A percentile compares a stretch with the other conserved stretches of the same genome.
These are phyloP conservation scores for Pleurotus salmoneostramineus DNA, from an alignment of 768 basidiomycete genomes.

Conservation along the genomic window DNA sequence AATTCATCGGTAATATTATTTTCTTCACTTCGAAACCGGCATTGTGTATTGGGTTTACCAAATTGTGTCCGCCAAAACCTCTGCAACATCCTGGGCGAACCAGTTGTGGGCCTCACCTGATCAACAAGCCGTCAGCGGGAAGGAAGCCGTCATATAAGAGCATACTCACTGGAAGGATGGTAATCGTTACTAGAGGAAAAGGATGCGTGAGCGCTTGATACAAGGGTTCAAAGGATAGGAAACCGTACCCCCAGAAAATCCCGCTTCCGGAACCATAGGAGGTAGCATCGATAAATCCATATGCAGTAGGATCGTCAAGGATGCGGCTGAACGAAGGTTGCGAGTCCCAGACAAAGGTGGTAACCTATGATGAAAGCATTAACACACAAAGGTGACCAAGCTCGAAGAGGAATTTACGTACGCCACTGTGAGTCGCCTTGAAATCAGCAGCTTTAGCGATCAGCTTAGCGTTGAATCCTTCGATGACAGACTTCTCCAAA, in stretches of 20 bases:
- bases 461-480: conserved; percentile 48
- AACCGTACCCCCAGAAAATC: conserved; percentile 54
- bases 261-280: conserved; percentile 37
- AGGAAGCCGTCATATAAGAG: not conserved
- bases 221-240: not conserved
- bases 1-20: not conserved
- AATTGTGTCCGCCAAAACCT: conserved; percentile 19
- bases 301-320: conserved; percentile 42
- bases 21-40: not conserved
- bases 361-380: conserved; percentile 26
- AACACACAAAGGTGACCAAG: too few relatives aligned
- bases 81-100: conserved; percentile 26
- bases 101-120: conserved; percentile 37
- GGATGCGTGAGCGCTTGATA: not conserved
- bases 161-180: conserved; percentile 46
- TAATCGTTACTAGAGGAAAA: conserved; percentile 41
- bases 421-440: conserved; percentile 39
- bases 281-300: conserved; percentile 52
- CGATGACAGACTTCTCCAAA: conserved; percentile 40
- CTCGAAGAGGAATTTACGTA: conserved; percentile 20
- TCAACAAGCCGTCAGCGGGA: conserved; percentile 1
- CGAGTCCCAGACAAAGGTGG: conserved; percentile 48
- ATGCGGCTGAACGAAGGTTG: conserved; percentile 45
- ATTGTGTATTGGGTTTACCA: conserved; percentile 15
- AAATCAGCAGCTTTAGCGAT: conserved; percentile 35